phyloP scores from a whole-genome alignment of 306 rosid species.

The Benincasa hispida region DNA sequence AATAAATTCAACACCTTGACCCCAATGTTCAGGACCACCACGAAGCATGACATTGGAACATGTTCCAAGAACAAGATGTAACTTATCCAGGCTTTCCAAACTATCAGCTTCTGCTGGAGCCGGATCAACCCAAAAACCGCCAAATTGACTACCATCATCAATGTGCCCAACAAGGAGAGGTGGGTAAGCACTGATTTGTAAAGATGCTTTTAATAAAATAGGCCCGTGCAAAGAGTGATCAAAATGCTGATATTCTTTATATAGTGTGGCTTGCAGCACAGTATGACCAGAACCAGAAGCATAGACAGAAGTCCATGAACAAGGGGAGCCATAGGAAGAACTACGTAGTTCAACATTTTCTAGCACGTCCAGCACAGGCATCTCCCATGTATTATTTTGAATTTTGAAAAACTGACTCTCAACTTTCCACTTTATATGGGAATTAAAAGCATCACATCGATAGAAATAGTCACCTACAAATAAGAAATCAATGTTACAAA shows the following conservation, averaged over 20 bases:
- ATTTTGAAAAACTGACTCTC: slow-evolving; percentile 65
- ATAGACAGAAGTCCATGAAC: slow-evolving; percentile 62
- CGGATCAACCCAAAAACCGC: slow-evolving; percentile 76
- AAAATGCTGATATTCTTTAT: slow-evolving; percentile 43
- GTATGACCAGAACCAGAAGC: slow-evolving; percentile 73
- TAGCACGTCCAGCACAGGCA: slow-evolving; percentile 25
- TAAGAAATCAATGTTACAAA: slow-evolving; percentile 15
- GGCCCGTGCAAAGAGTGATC: slow-evolving; percentile 39
- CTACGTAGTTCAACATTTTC: slow-evolving; percentile 23
- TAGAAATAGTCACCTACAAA: slow-evolving; percentile 66
- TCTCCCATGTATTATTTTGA: slow-evolving; percentile 49
- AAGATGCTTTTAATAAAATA: slow-evolving; percentile 59
- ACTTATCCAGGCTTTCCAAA: slow-evolving; percentile 32
- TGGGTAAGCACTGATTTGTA: slow-evolving; percentile 51
- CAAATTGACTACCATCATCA: slow-evolving; percentile 74
- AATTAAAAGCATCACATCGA: slow-evolving; percentile 66
- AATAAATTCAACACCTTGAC: slow-evolving; percentile 31
- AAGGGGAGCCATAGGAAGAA: slow-evolving; percentile 42
- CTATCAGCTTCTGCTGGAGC: slow-evolving; percentile 41
- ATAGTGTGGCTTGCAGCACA: slow-evolving; percentile 56
- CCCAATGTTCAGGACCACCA: slow-evolving; percentile 90
- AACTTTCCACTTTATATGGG: slow-evolving; percentile 70
- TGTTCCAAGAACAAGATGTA: slow-evolving; percentile 79
- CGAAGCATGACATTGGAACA: slow-evolving; percentile 43
- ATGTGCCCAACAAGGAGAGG: slow-evolving; percentile 60